A percentile compares a stretch with the other conserved stretches of the same genome.
These are phyloP conservation scores for Asclepias syriaca DNA, from an alignment of 257 asterid genomes.

Conservation along the genomic window DNA sequence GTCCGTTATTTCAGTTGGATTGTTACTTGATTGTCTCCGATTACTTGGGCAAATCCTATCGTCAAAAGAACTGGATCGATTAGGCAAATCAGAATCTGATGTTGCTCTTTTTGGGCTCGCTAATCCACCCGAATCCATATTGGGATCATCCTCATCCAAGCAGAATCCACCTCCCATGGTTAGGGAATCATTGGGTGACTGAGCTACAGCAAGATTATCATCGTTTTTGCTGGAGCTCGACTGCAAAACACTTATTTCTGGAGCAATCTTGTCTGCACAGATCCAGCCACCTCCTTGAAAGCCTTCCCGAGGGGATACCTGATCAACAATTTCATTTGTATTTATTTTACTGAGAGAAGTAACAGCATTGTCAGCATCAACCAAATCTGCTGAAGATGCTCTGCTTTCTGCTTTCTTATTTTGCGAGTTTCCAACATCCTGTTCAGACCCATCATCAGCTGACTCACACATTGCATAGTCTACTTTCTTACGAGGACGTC, in stretches of 20 bases:
- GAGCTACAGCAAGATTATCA: constrained; percentile 24
- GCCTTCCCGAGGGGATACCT: constrained; percentile 2
- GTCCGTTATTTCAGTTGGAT: constrained; percentile 7
- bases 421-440: constrained; percentile 23
- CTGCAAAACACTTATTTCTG: constrained; percentile 10
- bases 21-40: constrained; percentile 4
- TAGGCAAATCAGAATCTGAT: constrained; percentile 11
- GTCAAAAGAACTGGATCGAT: constrained; percentile 13
- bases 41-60: constrained; percentile 20
- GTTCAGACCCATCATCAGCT: constrained; percentile 24
- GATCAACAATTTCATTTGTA: constrained; percentile 9
- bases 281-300: constrained; percentile 15
- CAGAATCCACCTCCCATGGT: constrained; percentile 85
- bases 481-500: constrained; percentile 53
- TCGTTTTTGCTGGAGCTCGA: constrained; percentile 16
- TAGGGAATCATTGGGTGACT: constrained; percentile 43
- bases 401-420: constrained; percentile 17
- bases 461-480: constrained; percentile 38
- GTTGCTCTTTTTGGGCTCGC: constrained; percentile 20
- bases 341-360: constrained; percentile 18
- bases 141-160: constrained; percentile 47
- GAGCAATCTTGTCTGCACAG: constrained; percentile 23
- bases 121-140: constrained; percentile 18
- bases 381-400: constrained; percentile 25
- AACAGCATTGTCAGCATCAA: constrained; percentile 11